phyloP scores from a whole-genome alignment of 2,329 filamentous ascomycete genomes.

The Curvularia spicifera region DNA sequence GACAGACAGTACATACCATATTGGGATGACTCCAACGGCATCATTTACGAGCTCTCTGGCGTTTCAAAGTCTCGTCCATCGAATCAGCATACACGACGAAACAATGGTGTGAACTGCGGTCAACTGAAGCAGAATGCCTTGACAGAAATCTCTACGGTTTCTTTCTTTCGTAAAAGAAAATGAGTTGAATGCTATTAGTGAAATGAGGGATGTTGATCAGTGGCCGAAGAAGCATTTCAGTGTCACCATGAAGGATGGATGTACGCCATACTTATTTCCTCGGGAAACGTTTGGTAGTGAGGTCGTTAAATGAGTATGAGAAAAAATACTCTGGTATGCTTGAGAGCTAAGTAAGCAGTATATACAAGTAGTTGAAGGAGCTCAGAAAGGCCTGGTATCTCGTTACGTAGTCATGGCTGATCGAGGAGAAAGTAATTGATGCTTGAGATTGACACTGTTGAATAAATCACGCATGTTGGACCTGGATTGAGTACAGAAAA shows the following conservation, averaged over 20 bases:
- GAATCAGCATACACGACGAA: neutral
- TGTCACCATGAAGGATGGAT: neutral
- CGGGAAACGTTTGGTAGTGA: neutral
- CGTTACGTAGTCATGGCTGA: neutral
- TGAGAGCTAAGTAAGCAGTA: neutral
- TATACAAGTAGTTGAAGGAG: neutral
- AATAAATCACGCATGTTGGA: neutral
- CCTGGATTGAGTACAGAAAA: neutral
- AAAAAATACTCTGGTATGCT: neutral
- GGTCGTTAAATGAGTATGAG: neutral
- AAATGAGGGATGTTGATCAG: neutral
- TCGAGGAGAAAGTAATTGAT: neutral
- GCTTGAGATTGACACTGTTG: neutral
- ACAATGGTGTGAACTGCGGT: neutral
- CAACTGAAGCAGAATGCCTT: neutral
- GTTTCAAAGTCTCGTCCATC: neutral
- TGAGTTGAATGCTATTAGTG: neutral
- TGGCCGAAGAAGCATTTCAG: neutral
- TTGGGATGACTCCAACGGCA: slow-evolving; percentile 7
- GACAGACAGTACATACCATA: neutral
- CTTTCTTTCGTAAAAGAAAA: neutral
- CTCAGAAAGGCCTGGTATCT: neutral
- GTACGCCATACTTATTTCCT: neutral
- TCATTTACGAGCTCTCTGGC: slow-evolving; percentile 3
- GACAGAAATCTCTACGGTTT: neutral